Evolutionary conservation across 257 asterid genomes (phyloP).

Genomic region (Handroanthus guayacan): DNA sequence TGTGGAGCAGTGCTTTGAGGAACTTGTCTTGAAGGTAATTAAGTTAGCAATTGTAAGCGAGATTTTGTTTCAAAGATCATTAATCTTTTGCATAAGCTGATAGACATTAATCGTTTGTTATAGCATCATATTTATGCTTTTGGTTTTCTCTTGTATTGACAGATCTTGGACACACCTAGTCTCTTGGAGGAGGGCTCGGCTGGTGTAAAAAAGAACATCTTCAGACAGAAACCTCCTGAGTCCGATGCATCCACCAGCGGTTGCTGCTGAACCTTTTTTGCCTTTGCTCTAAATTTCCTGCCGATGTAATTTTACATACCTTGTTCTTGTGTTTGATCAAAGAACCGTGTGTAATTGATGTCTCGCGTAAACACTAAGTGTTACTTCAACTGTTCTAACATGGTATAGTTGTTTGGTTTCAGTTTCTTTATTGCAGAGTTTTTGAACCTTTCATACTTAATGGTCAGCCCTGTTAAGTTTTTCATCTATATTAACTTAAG

Average conservation of each 20-base stretch:
- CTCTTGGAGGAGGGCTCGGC: slow-evolving; percentile 86
- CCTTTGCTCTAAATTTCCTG: slow-evolving; percentile 16
- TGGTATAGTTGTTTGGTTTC: slow-evolving; percentile 24
- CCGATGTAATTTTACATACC: slow-evolving; percentile 35
- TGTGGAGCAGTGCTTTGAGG: slow-evolving; percentile 97
- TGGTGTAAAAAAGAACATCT: slow-evolving; percentile 80
- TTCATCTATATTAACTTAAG: too few relatives aligned
- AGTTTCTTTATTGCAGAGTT: slow-evolving; percentile 11
- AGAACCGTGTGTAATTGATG: slow-evolving; percentile 29
- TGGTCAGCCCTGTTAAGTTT: too few relatives aligned
- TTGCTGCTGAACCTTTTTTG: slow-evolving; percentile 67
- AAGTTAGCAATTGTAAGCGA: not conserved
- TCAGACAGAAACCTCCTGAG: slow-evolving; percentile 89
- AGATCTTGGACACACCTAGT: slow-evolving; percentile 93
- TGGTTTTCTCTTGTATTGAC: slow-evolving; percentile 22
- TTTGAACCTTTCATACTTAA: not conserved
- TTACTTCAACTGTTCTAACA: slow-evolving; percentile 5
- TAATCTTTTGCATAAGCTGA: not conserved
- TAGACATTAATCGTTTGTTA: too few relatives aligned
- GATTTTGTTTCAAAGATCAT: not conserved
- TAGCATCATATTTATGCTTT: not conserved
- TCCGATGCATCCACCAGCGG: slow-evolving; percentile 71
- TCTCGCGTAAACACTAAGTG: not conserved
- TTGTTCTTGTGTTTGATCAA: slow-evolving; percentile 4
- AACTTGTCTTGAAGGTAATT: slow-evolving; percentile 83